Evolutionary conservation across 352 stramenopile species (phyloP), one percentile per base, ranked within the genome.

Genomic region (Plasmopara halstedii): DNA sequence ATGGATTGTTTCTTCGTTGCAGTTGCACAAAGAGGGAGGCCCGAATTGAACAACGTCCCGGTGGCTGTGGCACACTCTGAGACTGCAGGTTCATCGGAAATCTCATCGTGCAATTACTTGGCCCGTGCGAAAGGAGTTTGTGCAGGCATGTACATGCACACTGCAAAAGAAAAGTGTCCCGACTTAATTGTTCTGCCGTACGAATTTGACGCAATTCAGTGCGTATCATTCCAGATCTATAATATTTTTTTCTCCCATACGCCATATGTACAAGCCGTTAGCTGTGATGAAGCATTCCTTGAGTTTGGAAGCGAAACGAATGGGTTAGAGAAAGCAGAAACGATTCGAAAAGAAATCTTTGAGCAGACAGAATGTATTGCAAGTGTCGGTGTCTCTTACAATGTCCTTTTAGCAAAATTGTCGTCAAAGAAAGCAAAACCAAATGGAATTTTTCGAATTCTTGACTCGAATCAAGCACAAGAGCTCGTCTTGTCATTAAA

Each of bases 1-100:
- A 98, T 98, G 94, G 95, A 98, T 64, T 97, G 87, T 47, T 98
- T 98, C 69, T 98, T 98, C 60, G 94, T 94, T 2, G 70, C 83
- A 8, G 94, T 98, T 6, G 86, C 80, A 10, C 63, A 97, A 17
- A 56, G 78, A 21, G 88, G 86, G 8, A 84, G 74, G 42, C 85
- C 90, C 1, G 69, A 90, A 25, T 64, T 80, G 23, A 42, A 76
- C 23, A 60, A 72, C 7, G 62, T 88, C 7, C 88, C 95, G 1
- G 83, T 98, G 5, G 91, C 88, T 10, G 88, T 98, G 14, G 91
- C 87, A 10, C 89, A 98, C 53, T 94, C 76, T 22, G 56, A 55
- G 2, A 85, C 76, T 27, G 70, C 68, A 14, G 81, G 81, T 3
- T 83, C 78, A 9, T 91, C 78, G 0, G 95, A 98, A 53, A 88